These are phyloP conservation scores for Dianthus caryophyllus DNA, from an alignment of 148 eudicot species.

Conservation along the genomic window DNA sequence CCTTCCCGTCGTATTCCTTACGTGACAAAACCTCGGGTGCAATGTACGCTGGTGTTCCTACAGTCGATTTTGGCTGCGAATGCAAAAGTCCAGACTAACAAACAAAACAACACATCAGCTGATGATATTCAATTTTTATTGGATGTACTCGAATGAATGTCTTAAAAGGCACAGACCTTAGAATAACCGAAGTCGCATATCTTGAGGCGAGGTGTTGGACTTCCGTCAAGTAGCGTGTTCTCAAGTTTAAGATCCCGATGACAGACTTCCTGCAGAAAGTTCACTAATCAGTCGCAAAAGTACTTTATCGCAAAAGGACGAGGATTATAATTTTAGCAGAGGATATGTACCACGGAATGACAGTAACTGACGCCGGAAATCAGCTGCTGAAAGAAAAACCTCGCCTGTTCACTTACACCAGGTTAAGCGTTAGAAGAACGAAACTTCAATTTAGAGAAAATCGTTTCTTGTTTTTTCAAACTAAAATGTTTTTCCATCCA, in stretches of 20 bases:
- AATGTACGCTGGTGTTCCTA: conserved; percentile 92
- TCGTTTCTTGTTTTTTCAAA: background rate
- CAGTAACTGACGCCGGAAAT: conserved; percentile 93
- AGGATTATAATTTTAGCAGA: background rate
- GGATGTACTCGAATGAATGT: too few relatives aligned
- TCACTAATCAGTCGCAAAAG: background rate
- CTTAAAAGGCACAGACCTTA: conserved; percentile 44
- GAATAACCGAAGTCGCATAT: conserved; percentile 97
- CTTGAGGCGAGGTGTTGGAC: conserved; percentile 75
- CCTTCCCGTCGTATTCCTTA: conserved; percentile 95
- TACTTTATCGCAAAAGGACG: background rate
- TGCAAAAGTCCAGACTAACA: conserved; percentile 71
- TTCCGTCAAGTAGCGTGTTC: conserved; percentile 90
- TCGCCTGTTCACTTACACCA: conserved; percentile 41
- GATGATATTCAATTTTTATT: background rate
- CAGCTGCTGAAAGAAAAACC: conserved; percentile 93
- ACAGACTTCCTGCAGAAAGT: conserved; percentile 66
- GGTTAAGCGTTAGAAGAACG: background rate
- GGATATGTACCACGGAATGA: conserved; percentile 60
- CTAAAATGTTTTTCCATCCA: background rate
- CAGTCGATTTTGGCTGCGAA: conserved; percentile 95
- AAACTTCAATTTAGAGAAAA: background rate
- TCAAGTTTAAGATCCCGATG: conserved; percentile 93
- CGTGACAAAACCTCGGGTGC: conserved; percentile 92
- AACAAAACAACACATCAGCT: background rate